A percentile compares a stretch with the other conserved stretches of the same genome.
Conservation (phyloP, 1,139 yeast genomes). For the Saccharomyces uvarum region DNA sequence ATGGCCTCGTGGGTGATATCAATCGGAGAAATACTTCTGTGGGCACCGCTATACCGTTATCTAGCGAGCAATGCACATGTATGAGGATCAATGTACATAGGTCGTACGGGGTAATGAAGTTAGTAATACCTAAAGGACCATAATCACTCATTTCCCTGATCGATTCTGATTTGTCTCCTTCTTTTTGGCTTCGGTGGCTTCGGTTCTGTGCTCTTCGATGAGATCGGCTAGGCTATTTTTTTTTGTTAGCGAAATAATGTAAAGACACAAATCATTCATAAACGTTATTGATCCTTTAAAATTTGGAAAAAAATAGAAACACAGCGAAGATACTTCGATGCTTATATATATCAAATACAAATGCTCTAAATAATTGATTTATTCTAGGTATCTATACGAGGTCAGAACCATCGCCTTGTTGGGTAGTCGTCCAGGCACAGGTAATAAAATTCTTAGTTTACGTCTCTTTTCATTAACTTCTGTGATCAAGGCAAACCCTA, state of each 20-base stretch:
- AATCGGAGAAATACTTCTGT: conserved; percentile 13
- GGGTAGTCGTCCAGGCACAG: conserved; percentile 84
- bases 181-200: background rate
- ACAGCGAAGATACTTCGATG: background rate
- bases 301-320: background rate
- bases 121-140: background rate
- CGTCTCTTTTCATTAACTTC: conserved; percentile 63
- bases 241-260: background rate
- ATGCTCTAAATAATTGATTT: conserved; percentile 10
- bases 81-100: conserved; percentile 20
- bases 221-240: background rate
- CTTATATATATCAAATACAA: background rate
- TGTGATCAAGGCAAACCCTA: conserved; percentile 51
- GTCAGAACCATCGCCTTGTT: conserved; percentile 59
- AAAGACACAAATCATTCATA: background rate
- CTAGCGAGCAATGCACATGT: conserved; percentile 15
- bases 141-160: conserved; percentile 2
- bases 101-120: conserved; percentile 26
- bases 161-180: background rate
- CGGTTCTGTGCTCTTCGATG: background rate
- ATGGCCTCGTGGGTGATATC: conserved; percentile 8
- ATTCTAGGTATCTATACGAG: conserved; percentile 63
- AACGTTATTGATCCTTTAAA: background rate
- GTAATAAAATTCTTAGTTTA: conserved; percentile 68
- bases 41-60: conserved; percentile 8